Evolutionary conservation across 2,329 filamentous ascomycete species (phyloP).

Genomic region (Arthrobotrys conoides): DNA sequence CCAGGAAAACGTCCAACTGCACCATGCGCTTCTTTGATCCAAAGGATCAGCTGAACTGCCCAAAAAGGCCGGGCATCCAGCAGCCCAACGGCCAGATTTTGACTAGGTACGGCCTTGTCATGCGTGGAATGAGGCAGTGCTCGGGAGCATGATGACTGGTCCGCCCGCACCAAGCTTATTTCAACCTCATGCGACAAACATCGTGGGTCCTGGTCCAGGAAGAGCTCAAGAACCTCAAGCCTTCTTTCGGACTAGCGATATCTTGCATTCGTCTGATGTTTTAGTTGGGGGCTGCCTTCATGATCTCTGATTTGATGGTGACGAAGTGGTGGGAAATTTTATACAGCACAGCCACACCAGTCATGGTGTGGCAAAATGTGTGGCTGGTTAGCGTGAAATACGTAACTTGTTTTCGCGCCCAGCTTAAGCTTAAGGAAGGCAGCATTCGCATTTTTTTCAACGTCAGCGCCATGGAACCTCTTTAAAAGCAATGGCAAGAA

Average conservation of each 20-base stretch:
- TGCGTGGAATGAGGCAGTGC: conserved; percentile 60
- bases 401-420: conserved; percentile 49
- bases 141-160: conserved; percentile 57
- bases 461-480: conserved; percentile 27
- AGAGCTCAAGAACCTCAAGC: conserved; percentile 34
- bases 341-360: conserved; percentile 53
- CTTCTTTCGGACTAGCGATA: conserved; percentile 39
- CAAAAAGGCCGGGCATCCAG: conserved; percentile 32
- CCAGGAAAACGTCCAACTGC: conserved; percentile 43
- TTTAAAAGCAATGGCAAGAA: conserved; percentile 54
- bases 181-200: conserved; percentile 61
- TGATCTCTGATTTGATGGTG: conserved; percentile 30
- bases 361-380: conserved; percentile 43
- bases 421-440: conserved; percentile 25
- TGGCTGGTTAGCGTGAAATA: conserved; percentile 53
- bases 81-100: conserved; percentile 43
- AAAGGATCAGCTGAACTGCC: conserved; percentile 54
- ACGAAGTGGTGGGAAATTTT: conserved; percentile 27
- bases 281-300: conserved; percentile 17
- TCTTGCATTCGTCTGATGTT: conserved; percentile 47
- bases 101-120: conserved; percentile 57
- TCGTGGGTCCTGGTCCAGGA: conserved; percentile 45
- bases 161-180: conserved; percentile 61
- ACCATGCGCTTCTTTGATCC: conserved; percentile 37
- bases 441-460: conserved; percentile 38